A percentile compares a stretch with the other conserved stretches of the same genome.
These are phyloP conservation scores for Apiotrichum brassicae DNA, from an alignment of 1,284 basidiomycete species.

Conservation along the genomic window DNA sequence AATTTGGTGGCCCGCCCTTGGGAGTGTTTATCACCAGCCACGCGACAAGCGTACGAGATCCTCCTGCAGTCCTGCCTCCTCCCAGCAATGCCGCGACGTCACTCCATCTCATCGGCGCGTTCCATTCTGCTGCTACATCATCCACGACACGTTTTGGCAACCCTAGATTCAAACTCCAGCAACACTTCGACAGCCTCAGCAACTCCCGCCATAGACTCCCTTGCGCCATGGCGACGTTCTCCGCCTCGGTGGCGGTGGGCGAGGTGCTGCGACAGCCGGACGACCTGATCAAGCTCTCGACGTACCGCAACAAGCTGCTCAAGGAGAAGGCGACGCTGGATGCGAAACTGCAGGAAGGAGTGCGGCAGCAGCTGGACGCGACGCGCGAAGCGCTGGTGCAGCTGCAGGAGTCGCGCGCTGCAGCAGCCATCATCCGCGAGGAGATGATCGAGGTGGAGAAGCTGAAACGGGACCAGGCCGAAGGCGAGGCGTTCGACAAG, in stretches of 20 bases:
- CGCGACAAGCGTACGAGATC: no score
- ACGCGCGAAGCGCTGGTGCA: constrained; percentile 84
- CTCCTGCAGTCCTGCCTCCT: no score
- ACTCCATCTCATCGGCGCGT: no score
- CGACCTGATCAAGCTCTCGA: constrained; percentile 81
- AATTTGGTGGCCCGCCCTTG: no score
- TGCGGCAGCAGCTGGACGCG: constrained; percentile 87
- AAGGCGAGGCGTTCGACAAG: constrained; percentile 65
- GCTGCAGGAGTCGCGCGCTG: constrained; percentile 71
- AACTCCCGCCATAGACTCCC: constrained; percentile 1
- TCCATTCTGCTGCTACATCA: no score
- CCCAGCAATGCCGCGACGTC: no score
- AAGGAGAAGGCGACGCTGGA: constrained; percentile 97
- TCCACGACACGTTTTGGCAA: no score
- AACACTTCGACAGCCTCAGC: constrained; percentile 4
- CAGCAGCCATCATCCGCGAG: constrained; percentile 81
- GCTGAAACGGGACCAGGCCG: constrained; percentile 50
- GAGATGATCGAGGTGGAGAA: constrained; percentile 85
- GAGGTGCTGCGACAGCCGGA: constrained; percentile 88
- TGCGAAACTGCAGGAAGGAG: constrained; percentile 81
- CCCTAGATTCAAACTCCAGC: background rate
- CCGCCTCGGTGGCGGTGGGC: constrained; percentile 35
- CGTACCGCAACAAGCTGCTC: constrained; percentile 87
- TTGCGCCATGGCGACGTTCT: constrained; percentile 27
- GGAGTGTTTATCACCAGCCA: no score